These are phyloP conservation scores for Actinomortierella wolfii DNA, from an alignment of 371 early-diverging fungal genomes.

Conservation along the genomic window DNA sequence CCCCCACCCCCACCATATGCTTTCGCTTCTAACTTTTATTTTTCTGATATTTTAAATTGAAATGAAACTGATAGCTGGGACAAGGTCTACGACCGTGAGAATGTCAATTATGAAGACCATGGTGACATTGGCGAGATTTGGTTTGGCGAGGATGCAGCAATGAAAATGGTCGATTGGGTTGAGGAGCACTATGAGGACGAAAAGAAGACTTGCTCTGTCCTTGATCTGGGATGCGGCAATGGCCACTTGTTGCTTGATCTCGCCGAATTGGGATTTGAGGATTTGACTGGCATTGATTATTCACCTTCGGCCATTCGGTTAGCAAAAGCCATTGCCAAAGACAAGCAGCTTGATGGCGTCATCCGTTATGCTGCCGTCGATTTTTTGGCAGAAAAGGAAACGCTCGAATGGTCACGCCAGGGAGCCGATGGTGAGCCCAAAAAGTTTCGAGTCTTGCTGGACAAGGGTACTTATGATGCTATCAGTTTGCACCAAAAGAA, in stretches of 20 bases:
- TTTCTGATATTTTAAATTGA: not conserved
- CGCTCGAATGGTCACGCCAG: conserved; percentile 16
- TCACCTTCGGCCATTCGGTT: conserved; percentile 76
- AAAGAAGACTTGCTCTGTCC: conserved; percentile 52
- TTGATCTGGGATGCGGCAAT: conserved; percentile 94
- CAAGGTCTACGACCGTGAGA: conserved; percentile 77
- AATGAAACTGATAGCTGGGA: conserved; percentile 90
- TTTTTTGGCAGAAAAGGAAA: conserved; percentile 56
- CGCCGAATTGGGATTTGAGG: conserved; percentile 67
- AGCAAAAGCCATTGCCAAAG: conserved; percentile 60
- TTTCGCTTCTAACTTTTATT: too few species aligned
- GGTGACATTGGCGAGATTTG: conserved; percentile 91
- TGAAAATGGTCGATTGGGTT: conserved; percentile 87
- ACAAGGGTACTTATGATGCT: conserved; percentile 95
- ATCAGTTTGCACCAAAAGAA: conserved; percentile 72
- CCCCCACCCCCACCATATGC: too few species aligned
- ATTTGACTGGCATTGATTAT: conserved; percentile 86
- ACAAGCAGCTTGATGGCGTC: conserved; percentile 48
- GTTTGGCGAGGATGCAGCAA: conserved; percentile 87
- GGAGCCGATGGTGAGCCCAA: conserved; percentile 11
- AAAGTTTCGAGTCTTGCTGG: conserved; percentile 72
- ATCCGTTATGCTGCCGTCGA: conserved; percentile 66
- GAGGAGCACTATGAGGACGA: conserved; percentile 49
- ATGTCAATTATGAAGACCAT: conserved; percentile 76
- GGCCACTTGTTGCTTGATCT: conserved; percentile 86